These are phyloP conservation scores for Gossypium australe DNA, from an alignment of 345 rosid species.

Conservation along the genomic window DNA sequence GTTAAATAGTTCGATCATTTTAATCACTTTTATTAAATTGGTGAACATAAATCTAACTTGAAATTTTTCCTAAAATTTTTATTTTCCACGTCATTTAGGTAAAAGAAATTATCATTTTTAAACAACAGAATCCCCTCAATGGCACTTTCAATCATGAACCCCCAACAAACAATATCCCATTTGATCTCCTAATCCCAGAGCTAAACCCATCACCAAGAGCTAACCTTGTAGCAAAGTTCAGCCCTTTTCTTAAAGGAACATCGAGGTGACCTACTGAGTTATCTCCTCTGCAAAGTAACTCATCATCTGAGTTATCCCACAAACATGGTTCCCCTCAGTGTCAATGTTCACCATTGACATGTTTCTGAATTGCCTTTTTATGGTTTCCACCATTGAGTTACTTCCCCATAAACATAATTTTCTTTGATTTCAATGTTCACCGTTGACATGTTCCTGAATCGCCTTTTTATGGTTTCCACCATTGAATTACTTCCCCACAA, in stretches of 20 bases:
- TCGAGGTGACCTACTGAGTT: constrained; percentile 51
- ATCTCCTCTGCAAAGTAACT: constrained; percentile 47
- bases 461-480: not conserved
- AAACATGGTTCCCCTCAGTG: constrained; percentile 64
- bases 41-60: too few species aligned
- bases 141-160: constrained; percentile 31
- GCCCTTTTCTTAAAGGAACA: constrained; percentile 31
- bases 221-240: constrained; percentile 34
- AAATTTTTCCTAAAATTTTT: too few species aligned
- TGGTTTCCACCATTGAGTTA: not conserved
- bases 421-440: constrained; percentile 28
- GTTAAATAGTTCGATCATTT: too few species aligned
- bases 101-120: too few species aligned
- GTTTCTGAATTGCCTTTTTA: not conserved
- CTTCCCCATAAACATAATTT: not conserved
- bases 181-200: constrained; percentile 44
- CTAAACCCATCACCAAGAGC: constrained; percentile 59
- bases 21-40: too few species aligned
- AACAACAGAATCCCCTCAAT: not conserved
- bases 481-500: not conserved
- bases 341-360: constrained; percentile 21
- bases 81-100: too few species aligned
- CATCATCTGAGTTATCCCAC: constrained; percentile 60
- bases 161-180: constrained; percentile 67
- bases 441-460: not conserved